Evolutionary conservation across 805 yeast species (phyloP).

Genomic region (Schwanniomyces pseudopolymorphus): DNA sequence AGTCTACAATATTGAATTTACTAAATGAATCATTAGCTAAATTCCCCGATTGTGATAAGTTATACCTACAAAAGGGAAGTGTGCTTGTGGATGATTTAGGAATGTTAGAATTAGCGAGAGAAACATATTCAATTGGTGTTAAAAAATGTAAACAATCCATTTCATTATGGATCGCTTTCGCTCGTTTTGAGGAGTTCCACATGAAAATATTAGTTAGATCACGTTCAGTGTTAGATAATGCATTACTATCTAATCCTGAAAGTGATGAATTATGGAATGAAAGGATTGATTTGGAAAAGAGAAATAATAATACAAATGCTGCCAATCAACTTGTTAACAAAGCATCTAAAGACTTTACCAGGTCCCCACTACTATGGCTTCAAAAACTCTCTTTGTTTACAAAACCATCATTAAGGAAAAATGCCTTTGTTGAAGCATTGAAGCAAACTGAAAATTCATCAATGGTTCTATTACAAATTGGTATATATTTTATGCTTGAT

Average conservation of each 20-base stretch:
- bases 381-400: slow-evolving; percentile 50
- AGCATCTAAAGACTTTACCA: slow-evolving; percentile 60
- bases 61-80: slow-evolving; percentile 66
- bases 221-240: slow-evolving; percentile 71
- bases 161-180: slow-evolving; percentile 54
- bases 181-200: slow-evolving; percentile 45
- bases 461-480: slow-evolving; percentile 60
- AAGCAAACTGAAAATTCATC: slow-evolving; percentile 62
- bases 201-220: slow-evolving; percentile 53
- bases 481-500: slow-evolving; percentile 62
- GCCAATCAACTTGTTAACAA: slow-evolving; percentile 55
- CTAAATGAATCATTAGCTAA: slow-evolving; percentile 46
- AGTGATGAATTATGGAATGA: slow-evolving; percentile 58
- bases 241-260: slow-evolving; percentile 50
- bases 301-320: slow-evolving; percentile 47
- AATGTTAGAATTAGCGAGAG: slow-evolving; percentile 43
- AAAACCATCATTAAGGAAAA: slow-evolving; percentile 52
- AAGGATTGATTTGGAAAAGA: slow-evolving; percentile 56
- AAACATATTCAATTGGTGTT: slow-evolving; percentile 49
- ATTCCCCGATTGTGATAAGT: slow-evolving; percentile 52
- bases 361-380: slow-evolving; percentile 64
- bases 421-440: slow-evolving; percentile 68
- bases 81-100: slow-evolving; percentile 34
- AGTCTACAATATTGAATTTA: slow-evolving; percentile 13
- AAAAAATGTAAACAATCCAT: slow-evolving; percentile 43